Evolutionary conservation across 768 basidiomycete species (phyloP).

Genomic region (Tylopilus felleus): DNA sequence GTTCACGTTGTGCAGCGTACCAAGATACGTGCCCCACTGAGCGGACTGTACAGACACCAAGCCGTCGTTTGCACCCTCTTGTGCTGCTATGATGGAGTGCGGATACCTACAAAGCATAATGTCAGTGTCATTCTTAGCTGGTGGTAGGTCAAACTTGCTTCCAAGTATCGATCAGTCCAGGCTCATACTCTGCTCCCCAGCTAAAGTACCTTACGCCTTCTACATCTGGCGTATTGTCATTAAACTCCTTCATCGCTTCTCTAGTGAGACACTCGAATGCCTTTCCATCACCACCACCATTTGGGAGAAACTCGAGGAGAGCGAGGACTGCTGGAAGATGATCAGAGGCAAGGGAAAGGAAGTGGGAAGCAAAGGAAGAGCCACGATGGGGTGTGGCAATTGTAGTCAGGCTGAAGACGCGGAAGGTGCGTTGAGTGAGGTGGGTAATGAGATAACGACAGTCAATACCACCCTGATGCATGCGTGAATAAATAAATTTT

Average conservation of each 20-base stretch:
- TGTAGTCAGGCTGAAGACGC: conserved; percentile 84
- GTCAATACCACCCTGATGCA: conserved; percentile 82
- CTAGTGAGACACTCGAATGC: conserved; percentile 88
- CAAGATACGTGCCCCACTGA: conserved; percentile 93
- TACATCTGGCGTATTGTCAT: conserved; percentile 78
- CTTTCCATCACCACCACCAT: conserved; percentile 90
- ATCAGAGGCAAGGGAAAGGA: conserved; percentile 65
- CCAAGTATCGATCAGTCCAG: conserved; percentile 90
- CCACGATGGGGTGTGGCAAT: conserved; percentile 95
- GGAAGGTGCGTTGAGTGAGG: conserved; percentile 72
- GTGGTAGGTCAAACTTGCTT: conserved; percentile 37
- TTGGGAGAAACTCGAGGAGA: conserved; percentile 80
- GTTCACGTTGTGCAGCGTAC: conserved; percentile 87
- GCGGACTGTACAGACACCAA: conserved; percentile 86
- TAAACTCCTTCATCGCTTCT: conserved; percentile 85
- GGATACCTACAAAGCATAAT: conserved; percentile 44
- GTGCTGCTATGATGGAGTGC: conserved; percentile 75
- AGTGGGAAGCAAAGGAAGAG: conserved; percentile 90
- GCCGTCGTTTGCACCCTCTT: conserved; percentile 94
- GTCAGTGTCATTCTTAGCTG: neutral
- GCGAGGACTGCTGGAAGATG: conserved; percentile 69
- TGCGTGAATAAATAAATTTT: neutral
- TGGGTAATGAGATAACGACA: conserved; percentile 87
- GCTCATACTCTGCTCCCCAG: conserved; percentile 91
- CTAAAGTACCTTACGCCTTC: conserved; percentile 84